These are phyloP conservation scores for Cardamine resedifolia DNA, from an alignment of 345 rosid genomes.

Conservation along the genomic window DNA sequence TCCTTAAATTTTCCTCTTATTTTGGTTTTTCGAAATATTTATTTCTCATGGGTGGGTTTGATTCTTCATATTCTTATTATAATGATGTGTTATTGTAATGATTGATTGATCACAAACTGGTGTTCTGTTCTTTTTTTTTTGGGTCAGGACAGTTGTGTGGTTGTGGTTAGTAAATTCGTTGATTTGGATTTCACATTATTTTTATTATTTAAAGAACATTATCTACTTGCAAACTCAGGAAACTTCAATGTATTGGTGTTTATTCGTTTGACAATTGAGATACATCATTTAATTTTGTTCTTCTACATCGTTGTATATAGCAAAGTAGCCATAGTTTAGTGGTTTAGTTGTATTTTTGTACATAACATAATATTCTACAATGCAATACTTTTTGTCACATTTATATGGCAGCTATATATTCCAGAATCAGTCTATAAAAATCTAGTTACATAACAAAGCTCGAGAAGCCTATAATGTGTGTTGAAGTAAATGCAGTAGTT, in stretches of 20 bases:
- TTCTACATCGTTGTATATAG: neutral
- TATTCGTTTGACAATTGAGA: neutral
- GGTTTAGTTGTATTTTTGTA: neutral
- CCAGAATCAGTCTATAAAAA: neutral
- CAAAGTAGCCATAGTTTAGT: neutral
- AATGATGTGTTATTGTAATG: conserved; percentile 24
- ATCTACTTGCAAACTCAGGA: conserved; percentile 25
- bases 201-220: conserved; percentile 3
- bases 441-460: neutral
- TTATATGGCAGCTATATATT: neutral
- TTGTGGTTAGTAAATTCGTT: conserved; percentile 32
- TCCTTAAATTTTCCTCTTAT: neutral
- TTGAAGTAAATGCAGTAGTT: conserved; percentile 7
- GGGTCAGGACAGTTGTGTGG: conserved; percentile 22
- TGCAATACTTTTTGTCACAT: neutral
- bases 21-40: neutral
- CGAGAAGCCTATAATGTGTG: neutral
- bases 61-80: conserved; percentile 12
- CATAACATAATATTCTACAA: neutral
- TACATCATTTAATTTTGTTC: neutral
- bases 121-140: neutral
- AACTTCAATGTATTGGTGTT: neutral
- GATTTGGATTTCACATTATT: conserved; percentile 26
- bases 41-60: conserved; percentile 18
- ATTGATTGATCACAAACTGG: conserved; percentile 7